Base-by-base conservation (phyloP, 192 early-diverging fungal species). In the Backusella parvicylindrica region DNA sequence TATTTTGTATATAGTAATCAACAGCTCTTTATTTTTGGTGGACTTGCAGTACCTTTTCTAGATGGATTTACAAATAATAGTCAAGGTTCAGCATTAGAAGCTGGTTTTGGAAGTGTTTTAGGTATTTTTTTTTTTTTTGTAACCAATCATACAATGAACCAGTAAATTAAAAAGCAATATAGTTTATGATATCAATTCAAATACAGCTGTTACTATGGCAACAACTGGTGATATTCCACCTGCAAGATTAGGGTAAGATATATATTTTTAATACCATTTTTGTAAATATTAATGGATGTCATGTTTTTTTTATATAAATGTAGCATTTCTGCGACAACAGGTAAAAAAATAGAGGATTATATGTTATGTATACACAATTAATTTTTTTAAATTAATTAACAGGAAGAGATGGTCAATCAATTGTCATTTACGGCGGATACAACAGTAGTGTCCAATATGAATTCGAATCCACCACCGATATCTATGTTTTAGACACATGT, bases 401-500 rank as follows among this genome's bases (percentile, higher is more conserved):
- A 76, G 75, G 67, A 26, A 13, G 23, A 26, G 68, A 76, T 70
- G 75, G 75, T 15, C 75, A 70, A 31, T 76, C 75, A 23, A 76
- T 76, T 70, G 56, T 76, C 26, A 56, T 60, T 12, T 76, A 40
- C 30, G 75, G 75, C 31, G 75, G 75, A 23, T 23, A 40, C 28
- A 16, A 50, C 16, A 28, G 0, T 2, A 37, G 43, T 16, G 40
- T 21, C 12, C 12, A 8, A 18, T 26, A 38, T 12, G n/a, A 21
- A 28, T 28, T 30, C 7, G 12, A 21, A 30, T 49, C 65, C 8
- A 32, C 12, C 6, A 36, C 63, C 11, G 72, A 75, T 50, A 28
- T 79, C 1, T 75, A 74, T 23, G 53, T 75, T 0, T 28, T 79
- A 1, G 68, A 79, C 50, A 75, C 78, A 12, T 79, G 78, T 31